Evolutionary conservation across 257 asterid genomes (phyloP), one percentile per base, ranked within the genome.

Genomic region (Marsdenia floribunda): DNA sequence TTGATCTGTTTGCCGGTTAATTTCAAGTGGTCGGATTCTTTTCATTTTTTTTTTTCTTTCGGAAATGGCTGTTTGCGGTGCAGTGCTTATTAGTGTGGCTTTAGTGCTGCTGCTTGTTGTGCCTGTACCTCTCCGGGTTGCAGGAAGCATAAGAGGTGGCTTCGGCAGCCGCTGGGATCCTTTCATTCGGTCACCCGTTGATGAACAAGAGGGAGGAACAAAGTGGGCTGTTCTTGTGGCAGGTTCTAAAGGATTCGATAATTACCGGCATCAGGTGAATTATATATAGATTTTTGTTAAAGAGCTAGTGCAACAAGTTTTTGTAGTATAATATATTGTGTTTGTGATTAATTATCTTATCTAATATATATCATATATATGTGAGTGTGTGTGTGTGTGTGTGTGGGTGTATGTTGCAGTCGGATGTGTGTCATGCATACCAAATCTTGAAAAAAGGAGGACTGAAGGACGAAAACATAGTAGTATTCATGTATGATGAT

Each of bases 201-300:
- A 84, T 11, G 86, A 70, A 19, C 49, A 70, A 72, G 87, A 68
- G 75, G 26, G 77, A 19, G 86, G 82, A 44, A 90, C 96, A 7
- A 81, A 81, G 49, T 94, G 98, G 98, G 98, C 97, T 74, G 90
- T 94, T 80, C 95, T 94, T 68, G 95, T 94, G 12, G 98, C 98
- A 1, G 98, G 98, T 53, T 94, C 98, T 0, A 88, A 79, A 15
- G 98, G 98, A 3, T 90, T 77, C 26, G 92, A 87, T 21, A 94
- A 94, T 68, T 94, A 94, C 55, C 90, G 98, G 14, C 98, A 94
- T 78, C 98, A 94, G 97, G 98, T 89, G 4, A 2, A 37, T 16
- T 53, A 18, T 60, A 29, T 29, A 29, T 29, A 29, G 33, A 7
- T 6, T 44, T 44, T 44, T 44, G 12, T 44, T 44, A 1, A 0